phyloP scores from a whole-genome alignment of 1,284 basidiomycete species.

The Irpex sp. region DNA sequence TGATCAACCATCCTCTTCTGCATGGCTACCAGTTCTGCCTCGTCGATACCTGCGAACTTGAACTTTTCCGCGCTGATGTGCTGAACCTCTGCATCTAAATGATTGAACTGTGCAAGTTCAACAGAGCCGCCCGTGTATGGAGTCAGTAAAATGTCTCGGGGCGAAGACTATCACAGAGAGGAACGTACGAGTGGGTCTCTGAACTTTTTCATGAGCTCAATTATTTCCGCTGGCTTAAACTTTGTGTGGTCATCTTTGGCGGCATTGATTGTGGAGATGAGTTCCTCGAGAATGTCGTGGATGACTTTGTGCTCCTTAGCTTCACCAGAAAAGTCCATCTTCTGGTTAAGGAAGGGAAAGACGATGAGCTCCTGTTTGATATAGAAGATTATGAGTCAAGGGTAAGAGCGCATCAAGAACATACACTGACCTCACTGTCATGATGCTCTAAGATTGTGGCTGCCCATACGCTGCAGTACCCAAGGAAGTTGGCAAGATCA shows the following conservation, averaged over 20 bases:
- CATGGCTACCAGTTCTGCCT: not conserved
- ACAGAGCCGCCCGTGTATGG: too few species aligned
- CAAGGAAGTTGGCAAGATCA: slow-evolving; percentile 38
- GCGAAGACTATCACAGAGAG: too few species aligned
- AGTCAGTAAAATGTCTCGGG: too few species aligned
- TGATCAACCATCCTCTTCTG: slow-evolving; percentile 16
- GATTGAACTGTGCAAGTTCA: not conserved
- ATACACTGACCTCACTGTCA: slow-evolving; percentile 26
- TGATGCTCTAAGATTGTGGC: slow-evolving; percentile 29
- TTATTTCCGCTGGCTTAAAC: not conserved
- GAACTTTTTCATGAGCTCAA: not conserved
- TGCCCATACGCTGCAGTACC: slow-evolving; percentile 36
- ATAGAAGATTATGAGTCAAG: not conserved
- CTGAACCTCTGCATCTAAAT: not conserved
- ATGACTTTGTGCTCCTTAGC: slow-evolving; percentile 32
- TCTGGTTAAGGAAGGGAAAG: slow-evolving; percentile 33
- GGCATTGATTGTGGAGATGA: slow-evolving; percentile 23
- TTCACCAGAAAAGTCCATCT: slow-evolving; percentile 35
- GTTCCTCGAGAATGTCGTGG: slow-evolving; percentile 26
- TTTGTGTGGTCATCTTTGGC: slow-evolving; percentile 13
- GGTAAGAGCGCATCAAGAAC: not conserved
- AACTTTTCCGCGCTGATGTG: not conserved
- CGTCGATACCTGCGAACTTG: not conserved
- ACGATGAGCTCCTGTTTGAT: slow-evolving; percentile 24
- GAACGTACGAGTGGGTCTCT: not conserved